phyloP scores from a whole-genome alignment of 1,139 yeast genomes.

The Geotrichum australiense region DNA sequence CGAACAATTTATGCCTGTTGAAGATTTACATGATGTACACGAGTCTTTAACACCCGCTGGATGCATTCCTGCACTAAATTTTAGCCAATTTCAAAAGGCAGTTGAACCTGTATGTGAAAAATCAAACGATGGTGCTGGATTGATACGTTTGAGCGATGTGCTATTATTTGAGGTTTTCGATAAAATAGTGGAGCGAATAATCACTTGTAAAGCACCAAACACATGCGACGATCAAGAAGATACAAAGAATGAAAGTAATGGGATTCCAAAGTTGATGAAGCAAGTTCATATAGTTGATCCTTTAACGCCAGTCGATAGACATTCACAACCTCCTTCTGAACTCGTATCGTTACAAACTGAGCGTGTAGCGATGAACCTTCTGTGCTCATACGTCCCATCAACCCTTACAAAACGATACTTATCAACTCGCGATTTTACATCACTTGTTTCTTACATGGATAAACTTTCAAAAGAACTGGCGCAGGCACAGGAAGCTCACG shows the following conservation, averaged over 20 bases:
- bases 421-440: constrained; percentile 22
- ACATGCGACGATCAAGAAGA: too few relatives aligned
- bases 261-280: constrained; percentile 19
- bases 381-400: constrained; percentile 29
- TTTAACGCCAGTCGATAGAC: constrained; percentile 22
- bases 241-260: constrained; percentile 18
- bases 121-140: too few relatives aligned
- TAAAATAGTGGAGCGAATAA: constrained; percentile 18
- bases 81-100: constrained; percentile 1
- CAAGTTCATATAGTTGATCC: constrained; percentile 19
- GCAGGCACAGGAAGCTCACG: constrained; percentile 21
- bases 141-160: too few relatives aligned
- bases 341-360: constrained; percentile 23
- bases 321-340: constrained; percentile 23
- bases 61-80: constrained; percentile 7
- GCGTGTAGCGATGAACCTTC: constrained; percentile 27
- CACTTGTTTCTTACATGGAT: constrained; percentile 21
- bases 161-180: constrained; percentile 21
- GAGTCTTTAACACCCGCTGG: constrained; percentile 15
- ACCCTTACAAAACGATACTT: constrained; percentile 21
- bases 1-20: constrained; percentile 27
- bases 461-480: constrained; percentile 20
- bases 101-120: constrained; percentile 9
- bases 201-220: too few relatives aligned
- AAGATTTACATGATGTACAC: constrained; percentile 29